Evolutionary conservation across 2,329 filamentous ascomycete genomes (phyloP).

Genomic region (Trichoderma oligosporum): DNA sequence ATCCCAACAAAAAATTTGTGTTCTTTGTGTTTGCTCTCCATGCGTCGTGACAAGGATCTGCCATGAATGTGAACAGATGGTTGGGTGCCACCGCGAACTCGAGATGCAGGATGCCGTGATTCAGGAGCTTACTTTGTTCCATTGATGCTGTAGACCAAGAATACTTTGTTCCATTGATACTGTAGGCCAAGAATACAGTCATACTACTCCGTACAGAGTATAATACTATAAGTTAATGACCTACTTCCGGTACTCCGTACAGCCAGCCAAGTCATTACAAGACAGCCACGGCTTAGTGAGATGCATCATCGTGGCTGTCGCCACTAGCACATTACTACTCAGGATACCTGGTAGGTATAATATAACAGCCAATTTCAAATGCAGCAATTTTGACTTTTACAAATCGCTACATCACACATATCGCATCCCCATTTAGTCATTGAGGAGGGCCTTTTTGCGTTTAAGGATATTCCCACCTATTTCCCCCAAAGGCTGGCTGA

Average conservation of each 20-base stretch:
- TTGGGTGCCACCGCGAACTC: not conserved
- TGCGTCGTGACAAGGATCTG: not conserved
- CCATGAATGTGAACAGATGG: no score
- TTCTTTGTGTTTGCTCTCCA: not conserved
- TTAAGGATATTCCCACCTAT: no score
- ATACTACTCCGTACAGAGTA: no score
- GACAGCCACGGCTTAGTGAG: slow-evolving; percentile 3
- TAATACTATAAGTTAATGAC: not conserved
- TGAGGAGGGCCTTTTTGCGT: no score
- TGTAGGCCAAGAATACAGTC: not conserved
- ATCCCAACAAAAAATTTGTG: slow-evolving; percentile 12
- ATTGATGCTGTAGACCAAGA: not conserved
- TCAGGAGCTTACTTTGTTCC: not conserved
- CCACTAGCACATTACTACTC: not conserved
- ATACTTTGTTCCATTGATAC: not conserved
- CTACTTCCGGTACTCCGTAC: no score
- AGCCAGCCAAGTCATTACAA: no score
- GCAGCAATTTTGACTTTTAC: no score
- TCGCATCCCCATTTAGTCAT: no score
- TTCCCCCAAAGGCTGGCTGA: no score
- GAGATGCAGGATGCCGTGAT: not conserved
- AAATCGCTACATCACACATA: no score
- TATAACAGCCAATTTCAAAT: no score
- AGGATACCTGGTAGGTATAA: no score
- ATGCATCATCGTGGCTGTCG: slow-evolving; percentile 2